Conservation (phyloP, 345 rosid species). For the Murraya koenigii region DNA sequence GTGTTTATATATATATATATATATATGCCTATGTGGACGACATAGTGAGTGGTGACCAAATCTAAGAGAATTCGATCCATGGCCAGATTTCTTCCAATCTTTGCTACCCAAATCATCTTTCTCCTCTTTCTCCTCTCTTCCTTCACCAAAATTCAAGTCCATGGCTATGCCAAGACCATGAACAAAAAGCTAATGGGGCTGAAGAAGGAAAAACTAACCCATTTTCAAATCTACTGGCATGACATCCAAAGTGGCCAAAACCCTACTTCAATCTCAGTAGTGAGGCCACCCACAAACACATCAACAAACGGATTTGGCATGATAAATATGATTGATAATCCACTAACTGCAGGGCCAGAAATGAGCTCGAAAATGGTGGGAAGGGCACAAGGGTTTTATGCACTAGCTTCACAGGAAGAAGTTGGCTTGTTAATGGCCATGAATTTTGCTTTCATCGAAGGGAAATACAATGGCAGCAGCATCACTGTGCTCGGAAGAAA, state of each 20-base stretch:
- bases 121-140: slow-evolving; percentile 22
- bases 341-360: slow-evolving; percentile 31
- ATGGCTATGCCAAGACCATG: slow-evolving; percentile 32
- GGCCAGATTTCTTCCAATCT: slow-evolving; percentile 15
- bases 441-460: slow-evolving; percentile 44
- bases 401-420: slow-evolving; percentile 28
- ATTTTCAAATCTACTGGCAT: slow-evolving; percentile 67
- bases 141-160: slow-evolving; percentile 16
- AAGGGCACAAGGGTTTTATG: slow-evolving; percentile 45
- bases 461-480: slow-evolving; percentile 45
- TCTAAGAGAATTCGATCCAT: neutral
- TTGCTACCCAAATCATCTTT: slow-evolving; percentile 13
- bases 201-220: slow-evolving; percentile 58
- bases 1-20: too few relatives aligned
- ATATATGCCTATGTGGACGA: too few relatives aligned
- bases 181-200: slow-evolving; percentile 34
- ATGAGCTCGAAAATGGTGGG: slow-evolving; percentile 39
- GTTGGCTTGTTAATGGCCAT: slow-evolving; percentile 36
- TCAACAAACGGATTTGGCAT: slow-evolving; percentile 39
- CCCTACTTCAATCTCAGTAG: slow-evolving; percentile 45
- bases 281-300: slow-evolving; percentile 33
- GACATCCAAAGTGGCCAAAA: slow-evolving; percentile 51
- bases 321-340: slow-evolving; percentile 37
- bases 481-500: slow-evolving; percentile 48
- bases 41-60: neutral